Conservation (phyloP, 2,329 filamentous ascomycete species). For the Thelonectria discophora region DNA sequence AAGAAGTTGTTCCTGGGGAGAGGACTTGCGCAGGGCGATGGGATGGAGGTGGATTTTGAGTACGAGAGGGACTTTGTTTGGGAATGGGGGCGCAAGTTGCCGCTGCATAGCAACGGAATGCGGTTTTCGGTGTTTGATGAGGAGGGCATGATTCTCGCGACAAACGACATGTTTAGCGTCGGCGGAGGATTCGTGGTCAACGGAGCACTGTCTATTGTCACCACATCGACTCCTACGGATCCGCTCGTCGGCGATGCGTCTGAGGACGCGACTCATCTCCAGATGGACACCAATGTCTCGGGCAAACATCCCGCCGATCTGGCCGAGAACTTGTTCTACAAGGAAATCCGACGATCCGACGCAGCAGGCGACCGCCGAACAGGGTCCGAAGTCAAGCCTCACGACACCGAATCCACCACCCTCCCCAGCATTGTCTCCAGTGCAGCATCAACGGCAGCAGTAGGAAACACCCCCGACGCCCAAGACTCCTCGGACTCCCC, state of each 20-base stretch:
- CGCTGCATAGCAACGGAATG: constrained; percentile 62
- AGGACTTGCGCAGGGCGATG: constrained; percentile 50
- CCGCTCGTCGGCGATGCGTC: not conserved
- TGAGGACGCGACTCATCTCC: constrained; percentile 9
- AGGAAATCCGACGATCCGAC: constrained; percentile 57
- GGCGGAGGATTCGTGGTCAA: constrained; percentile 63
- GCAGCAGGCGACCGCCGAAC: constrained; percentile 56
- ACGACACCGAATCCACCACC: constrained; percentile 30
- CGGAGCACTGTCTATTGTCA: constrained; percentile 55
- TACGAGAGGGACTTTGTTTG: constrained; percentile 59
- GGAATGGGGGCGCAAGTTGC: constrained; percentile 62
- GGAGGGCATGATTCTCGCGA: constrained; percentile 56
- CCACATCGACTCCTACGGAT: constrained; percentile 35
- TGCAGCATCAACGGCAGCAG: constrained; percentile 20
- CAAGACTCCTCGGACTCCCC: constrained; percentile 22
- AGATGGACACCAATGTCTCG: constrained; percentile 33
- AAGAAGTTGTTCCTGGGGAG: constrained; percentile 56
- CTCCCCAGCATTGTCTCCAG: constrained; percentile 22
- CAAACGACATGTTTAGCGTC: constrained; percentile 61
- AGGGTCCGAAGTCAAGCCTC: constrained; percentile 53
- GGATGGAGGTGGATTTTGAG: constrained; percentile 58
- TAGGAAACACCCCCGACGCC: constrained; percentile 27
- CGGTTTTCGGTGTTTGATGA: constrained; percentile 60
- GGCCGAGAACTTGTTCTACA: constrained; percentile 62
- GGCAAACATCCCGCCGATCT: constrained; percentile 55